Evolutionary conservation across 805 yeast genomes (phyloP), one percentile per base, ranked within the genome.

Genomic region (Kodamaea jinghongensis): DNA sequence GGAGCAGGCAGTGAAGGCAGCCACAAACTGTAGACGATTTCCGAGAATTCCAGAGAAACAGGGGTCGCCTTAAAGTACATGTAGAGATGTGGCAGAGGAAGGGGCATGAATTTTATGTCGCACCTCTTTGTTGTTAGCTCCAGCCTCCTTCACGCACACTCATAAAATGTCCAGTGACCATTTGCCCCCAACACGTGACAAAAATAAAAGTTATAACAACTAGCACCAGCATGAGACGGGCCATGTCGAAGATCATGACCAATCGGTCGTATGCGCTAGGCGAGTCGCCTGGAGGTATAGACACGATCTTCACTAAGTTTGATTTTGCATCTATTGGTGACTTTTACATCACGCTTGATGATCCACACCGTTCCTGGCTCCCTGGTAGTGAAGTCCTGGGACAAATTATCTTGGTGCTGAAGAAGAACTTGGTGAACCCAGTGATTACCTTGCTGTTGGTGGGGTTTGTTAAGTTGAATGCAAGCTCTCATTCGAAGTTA

Each of bases 331-430:
- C 35, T 11, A 28, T 22, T n/a, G 72, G 70, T 31, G 90, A 85
- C 48, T 82, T 86, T 60, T 84, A 79, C 58, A 79, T 88, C 34
- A 70, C 70, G 32, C 67, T 88, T 33, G 83, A 81, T 45, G 81
- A 82, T 39, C 90, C 95, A 1, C 95, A 86, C 58, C 76, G 77
- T 48, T 65, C 75, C 3, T 87, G 83, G 78, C 64, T 70, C n/a
- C 96, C 96, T 0, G 93, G 91, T 11, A 96, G 87, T 38, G 74
- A 73, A 47, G 73, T 86, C 3, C 61, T 71, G 1, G 95, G 95
- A 11, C 80, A 77, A 48, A 73, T 79, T 9, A 71, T 79, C 1
- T 60, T 84, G 10, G 71, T 75, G 3, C 56, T 82, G 38, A 75
- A 75, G 52, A 76, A 73, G 48, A 80, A 80, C 53, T 51, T 78